Percentiles rank a stretch among this genome's conserved stretches.
Evolutionary conservation across 2,329 filamentous ascomycete genomes (phyloP).

Genomic region (Elsinoe perseae): DNA sequence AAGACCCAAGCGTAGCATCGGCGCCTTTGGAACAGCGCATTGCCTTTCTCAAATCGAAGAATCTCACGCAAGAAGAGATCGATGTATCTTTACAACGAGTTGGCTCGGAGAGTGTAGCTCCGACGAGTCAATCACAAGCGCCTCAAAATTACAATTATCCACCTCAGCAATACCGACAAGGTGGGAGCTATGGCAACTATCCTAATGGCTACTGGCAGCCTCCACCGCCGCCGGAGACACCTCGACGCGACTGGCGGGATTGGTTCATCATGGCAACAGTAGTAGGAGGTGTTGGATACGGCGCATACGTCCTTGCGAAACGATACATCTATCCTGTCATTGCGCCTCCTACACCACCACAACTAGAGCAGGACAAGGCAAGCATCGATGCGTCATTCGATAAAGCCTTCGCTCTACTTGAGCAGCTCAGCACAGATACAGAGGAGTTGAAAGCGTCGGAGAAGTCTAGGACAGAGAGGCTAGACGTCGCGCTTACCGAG

Average conservation of each 20-base stretch:
- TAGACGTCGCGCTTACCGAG: constrained; percentile 74
- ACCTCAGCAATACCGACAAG: constrained; percentile 35
- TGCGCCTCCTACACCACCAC: constrained; percentile 84
- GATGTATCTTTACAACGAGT: constrained; percentile 72
- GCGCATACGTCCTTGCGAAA: constrained; percentile 80
- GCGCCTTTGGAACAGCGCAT: constrained; percentile 90
- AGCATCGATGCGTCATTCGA: constrained; percentile 90
- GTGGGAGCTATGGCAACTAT: constrained; percentile 45
- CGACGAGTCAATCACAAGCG: constrained; percentile 36
- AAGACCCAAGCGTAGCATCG: constrained; percentile 82
- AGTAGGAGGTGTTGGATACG: constrained; percentile 80
- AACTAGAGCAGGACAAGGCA: constrained; percentile 89
- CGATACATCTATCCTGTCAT: constrained; percentile 89
- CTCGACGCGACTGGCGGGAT: constrained; percentile 88
- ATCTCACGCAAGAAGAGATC: constrained; percentile 93
- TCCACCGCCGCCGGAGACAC: constrained; percentile 52
- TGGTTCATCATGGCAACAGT: constrained; percentile 99
- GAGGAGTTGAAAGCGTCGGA: constrained; percentile 80
- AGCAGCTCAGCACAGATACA: constrained; percentile 87
- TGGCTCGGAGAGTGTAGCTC: constrained; percentile 46
- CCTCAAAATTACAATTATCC: constrained; percentile 37
- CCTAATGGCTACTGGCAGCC: constrained; percentile 45
- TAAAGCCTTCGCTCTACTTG: constrained; percentile 80
- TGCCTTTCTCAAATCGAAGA: constrained; percentile 91
- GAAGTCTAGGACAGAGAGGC: constrained; percentile 69